Evolutionary conservation across 2,329 filamentous ascomycete genomes (phyloP).

Genomic region (Delphinella strobiligena): DNA sequence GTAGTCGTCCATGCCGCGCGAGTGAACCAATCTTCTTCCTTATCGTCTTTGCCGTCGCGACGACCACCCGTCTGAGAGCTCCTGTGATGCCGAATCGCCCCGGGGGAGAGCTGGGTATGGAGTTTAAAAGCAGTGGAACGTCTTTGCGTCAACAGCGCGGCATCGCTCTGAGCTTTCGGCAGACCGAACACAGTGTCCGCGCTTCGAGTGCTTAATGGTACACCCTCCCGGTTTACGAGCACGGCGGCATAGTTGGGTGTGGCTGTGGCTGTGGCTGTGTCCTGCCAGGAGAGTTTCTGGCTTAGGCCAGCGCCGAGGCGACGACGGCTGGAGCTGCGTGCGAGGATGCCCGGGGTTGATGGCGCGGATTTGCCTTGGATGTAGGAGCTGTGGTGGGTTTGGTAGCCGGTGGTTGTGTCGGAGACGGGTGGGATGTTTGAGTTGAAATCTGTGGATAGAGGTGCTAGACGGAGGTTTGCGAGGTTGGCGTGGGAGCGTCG

Average conservation of each 20-base stretch:
- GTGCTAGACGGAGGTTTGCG: constrained; percentile 48
- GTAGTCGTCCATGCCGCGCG: constrained; percentile 46
- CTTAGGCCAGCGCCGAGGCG: constrained; percentile 20
- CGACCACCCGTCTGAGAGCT: constrained; percentile 19
- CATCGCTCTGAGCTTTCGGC: constrained; percentile 36
- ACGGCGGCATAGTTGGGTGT: constrained; percentile 7
- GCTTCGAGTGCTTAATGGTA: not conserved
- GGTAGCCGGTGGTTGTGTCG: constrained; percentile 13
- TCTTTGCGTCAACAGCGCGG: constrained; percentile 23
- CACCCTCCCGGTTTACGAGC: constrained; percentile 2
- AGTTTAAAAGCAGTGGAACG: not conserved
- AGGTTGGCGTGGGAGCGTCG: constrained; percentile 48
- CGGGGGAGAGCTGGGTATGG: not conserved
- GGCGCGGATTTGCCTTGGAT: constrained; percentile 37
- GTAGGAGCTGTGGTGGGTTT: constrained; percentile 30
- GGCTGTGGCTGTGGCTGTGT: too few relatives aligned
- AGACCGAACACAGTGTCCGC: constrained; percentile 14
- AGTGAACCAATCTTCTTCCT: constrained; percentile 46
- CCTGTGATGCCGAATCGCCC: not conserved
- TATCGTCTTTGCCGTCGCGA: constrained; percentile 7
- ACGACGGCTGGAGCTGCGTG: constrained; percentile 27
- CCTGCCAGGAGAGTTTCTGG: constrained; percentile 18
- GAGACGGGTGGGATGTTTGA: constrained; percentile 22
- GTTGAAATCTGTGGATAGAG: constrained; percentile 36
- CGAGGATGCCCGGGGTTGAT: constrained; percentile 36